A percentile compares a stretch with the other conserved stretches of the same genome.
phyloP scores from a whole-genome alignment of 1,284 basidiomycete species.

The Cutaneotrichosporon sp. region DNA sequence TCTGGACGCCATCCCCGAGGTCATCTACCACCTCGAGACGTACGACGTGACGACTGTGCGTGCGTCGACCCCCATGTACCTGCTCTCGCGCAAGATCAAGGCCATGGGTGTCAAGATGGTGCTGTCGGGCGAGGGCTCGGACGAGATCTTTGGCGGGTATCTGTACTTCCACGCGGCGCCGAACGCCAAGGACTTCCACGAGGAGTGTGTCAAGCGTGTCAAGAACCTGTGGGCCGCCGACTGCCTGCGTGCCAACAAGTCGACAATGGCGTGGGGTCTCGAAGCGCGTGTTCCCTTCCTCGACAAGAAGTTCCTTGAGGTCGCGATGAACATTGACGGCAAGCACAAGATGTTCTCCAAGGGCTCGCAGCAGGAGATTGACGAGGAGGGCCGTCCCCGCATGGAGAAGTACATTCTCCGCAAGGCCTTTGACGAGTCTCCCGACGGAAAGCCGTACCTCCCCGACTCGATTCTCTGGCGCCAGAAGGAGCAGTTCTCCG shows the following conservation, averaged over 20 bases:
- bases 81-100: slow-evolving; percentile 97
- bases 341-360: slow-evolving; percentile 88
- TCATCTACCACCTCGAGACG: slow-evolving; percentile 98
- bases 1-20: slow-evolving; percentile 93
- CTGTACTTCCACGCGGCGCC: slow-evolving; percentile 99
- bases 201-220: slow-evolving; percentile 89
- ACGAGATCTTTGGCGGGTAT: slow-evolving; percentile 97
- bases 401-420: slow-evolving; percentile 99
- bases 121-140: slow-evolving; percentile 92
- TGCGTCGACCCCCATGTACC: slow-evolving; percentile 78
- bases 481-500: slow-evolving; percentile 99
- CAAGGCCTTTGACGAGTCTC: slow-evolving; percentile 90
- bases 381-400: slow-evolving; percentile 75
- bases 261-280: slow-evolving; percentile 99
- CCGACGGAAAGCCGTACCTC: slow-evolving; percentile 81
- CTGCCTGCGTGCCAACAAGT: slow-evolving; percentile 96
- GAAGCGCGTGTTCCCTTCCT: slow-evolving; percentile 99
- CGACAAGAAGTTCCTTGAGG: slow-evolving; percentile 93
- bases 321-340: slow-evolving; percentile 85
- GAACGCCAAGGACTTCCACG: slow-evolving; percentile 81
- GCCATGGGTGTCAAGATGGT: slow-evolving; percentile 99
- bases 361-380: slow-evolving; percentile 66
- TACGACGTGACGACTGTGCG: slow-evolving; percentile 99
- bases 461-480: slow-evolving; percentile 94
- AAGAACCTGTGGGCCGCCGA: slow-evolving; percentile 98